A percentile compares a stretch with the other conserved stretches of the same genome.
These are phyloP conservation scores for Quercus mongolica DNA, from an alignment of 306 rosid genomes.

Conservation along the genomic window DNA sequence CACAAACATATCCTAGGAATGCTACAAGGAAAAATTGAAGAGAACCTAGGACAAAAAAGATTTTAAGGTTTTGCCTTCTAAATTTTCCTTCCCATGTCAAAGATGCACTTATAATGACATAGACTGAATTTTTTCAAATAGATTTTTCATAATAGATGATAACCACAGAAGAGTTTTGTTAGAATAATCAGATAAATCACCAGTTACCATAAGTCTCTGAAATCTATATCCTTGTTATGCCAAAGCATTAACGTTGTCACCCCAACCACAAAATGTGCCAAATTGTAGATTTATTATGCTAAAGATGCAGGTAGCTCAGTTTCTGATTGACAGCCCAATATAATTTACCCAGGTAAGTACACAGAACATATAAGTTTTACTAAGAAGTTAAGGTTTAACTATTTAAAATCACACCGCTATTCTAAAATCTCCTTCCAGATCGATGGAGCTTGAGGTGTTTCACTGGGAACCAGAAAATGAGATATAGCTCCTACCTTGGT, in stretches of 20 bases:
- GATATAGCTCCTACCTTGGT: slow-evolving; percentile 63
- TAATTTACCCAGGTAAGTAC: not conserved
- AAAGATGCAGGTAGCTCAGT: slow-evolving; percentile 8
- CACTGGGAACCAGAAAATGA: not conserved
- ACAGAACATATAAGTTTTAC: not conserved
- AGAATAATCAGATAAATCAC: not conserved
- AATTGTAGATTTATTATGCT: not conserved
- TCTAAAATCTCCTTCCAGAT: not conserved
- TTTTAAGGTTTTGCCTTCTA: not conserved
- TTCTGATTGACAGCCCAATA: not conserved
- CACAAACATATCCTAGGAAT: not conserved
- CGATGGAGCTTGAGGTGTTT: not conserved
- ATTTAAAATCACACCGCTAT: not conserved
- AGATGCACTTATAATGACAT: not conserved
- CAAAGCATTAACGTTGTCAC: not conserved
- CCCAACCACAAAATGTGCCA: not conserved
- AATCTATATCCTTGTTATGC: not conserved
- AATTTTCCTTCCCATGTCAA: not conserved
- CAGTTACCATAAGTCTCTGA: not conserved
- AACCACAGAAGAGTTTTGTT: not conserved
- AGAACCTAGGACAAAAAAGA: not conserved
- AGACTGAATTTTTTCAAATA: not conserved
- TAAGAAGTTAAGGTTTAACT: not conserved
- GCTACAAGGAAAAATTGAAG: not conserved
- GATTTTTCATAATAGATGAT: not conserved